Base-by-base conservation (phyloP, 164 flowering plant species). In the Aristolochia californica region DNA sequence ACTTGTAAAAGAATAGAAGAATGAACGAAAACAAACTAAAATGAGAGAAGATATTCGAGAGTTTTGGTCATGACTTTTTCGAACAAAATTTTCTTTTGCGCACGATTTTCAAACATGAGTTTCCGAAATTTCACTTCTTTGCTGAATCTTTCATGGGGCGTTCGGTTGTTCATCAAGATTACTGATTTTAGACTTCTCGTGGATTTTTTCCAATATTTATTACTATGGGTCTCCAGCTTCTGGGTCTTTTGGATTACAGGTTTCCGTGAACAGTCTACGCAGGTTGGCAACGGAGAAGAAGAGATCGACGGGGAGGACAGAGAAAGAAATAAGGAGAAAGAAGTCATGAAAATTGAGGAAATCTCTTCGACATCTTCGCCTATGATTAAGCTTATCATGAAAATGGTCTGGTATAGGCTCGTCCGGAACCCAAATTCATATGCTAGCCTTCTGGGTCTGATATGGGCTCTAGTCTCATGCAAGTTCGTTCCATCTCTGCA, bases 391-490 rank as follows among this genome's bases (percentile, higher is more conserved):
- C 30, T 49, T 20, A 71, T 74, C 48, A 24, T 76, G 62, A 69
- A 55, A 49, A 69, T 58, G 66, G 77, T 76, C 11, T 71, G 74
- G 68, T 44, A 57, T 26, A 74, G 72, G 60, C 80, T 77, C 43
- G 11, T 74, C 10, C 57, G 72, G 53, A 77, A 77, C 61, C 80
- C 80, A 22, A 77, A 77, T 61, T 61, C 78, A 20, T 77, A 77
- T 52, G 61, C 80, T 14, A 76, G 77, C 62, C 12, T 76, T 15
- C 10, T 76, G 26, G 80, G 80, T 40, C 53, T 71, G 12, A 58
- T 28, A 15, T 76, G 80, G 80, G 70, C 80, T 53, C 68, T 76
- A 13, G 56, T 61, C 43, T 59, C 77, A n/a, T 68, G 62, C 67
- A 64, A 72, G 77, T 67, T 61, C 38, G 26, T 43, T 40, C 27